Base-by-base conservation (phyloP, 495 filamentous ascomycete genomes). In the Daldinia childiae region DNA sequence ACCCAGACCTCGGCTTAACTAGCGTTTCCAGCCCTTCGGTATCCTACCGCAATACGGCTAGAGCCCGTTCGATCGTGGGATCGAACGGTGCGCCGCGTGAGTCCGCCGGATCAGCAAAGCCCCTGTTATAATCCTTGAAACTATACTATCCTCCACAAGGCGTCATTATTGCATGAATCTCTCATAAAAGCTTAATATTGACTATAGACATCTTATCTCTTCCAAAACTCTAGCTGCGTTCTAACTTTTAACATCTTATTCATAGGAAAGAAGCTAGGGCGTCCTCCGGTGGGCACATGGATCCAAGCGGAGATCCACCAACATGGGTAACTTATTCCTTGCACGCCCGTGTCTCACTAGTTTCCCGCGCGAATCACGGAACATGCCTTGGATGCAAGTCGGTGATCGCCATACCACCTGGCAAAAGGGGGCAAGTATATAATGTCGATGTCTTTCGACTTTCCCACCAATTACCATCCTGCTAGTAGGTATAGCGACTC, bases 1-100 rank as follows among this genome's bases (percentile, higher is more conserved):
- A 19, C 30, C 41, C 4, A 24, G 19, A 29, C 41, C 59, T 34
- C 41, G 8, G 59, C 32, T 39, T 70, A 70, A 61, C 62, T 70
- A 70, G 67, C 62, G 67, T 65, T 17, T 62, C 67, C 30, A n/a
- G 21, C 27, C 17, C 12, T 12, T 64, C 55, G 67, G 66, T 52
- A 62, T 39, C 21, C 15, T 39, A 59, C 59, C 59, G 36, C 26
- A 52, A 65, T 24, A 36, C 55, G 39, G 36, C 56, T 39, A 24
- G 24, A 26, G 30, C 29, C 14, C 52, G 58, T 24, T 48, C 24
- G 8, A 32, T 32, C 29, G 7, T 8, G 29, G 29, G 19, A 24
- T 48, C 17, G 48, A 55, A 56, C 9, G n/a, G 15, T 36, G 38
- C n/a, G 38, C 45, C 26, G 15, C 56, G 27, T 30, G 27, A n/a